Evolutionary conservation across 2,329 filamentous ascomycete species (phyloP).

Genomic region (Trichoderma endophyticum): DNA sequence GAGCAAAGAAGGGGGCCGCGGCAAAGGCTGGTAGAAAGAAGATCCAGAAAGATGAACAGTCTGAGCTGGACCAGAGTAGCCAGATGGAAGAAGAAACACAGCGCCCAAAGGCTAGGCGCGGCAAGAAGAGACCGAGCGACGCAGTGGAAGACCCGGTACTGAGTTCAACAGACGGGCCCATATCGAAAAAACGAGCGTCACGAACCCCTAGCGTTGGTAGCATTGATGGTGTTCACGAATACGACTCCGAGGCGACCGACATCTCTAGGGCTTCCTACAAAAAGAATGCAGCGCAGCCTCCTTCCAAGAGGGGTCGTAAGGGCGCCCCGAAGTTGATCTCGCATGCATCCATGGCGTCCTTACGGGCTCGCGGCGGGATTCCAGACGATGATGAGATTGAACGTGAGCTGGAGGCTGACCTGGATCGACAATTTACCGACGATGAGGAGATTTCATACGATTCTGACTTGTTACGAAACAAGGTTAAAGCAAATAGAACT

Average conservation of each 20-base stretch:
- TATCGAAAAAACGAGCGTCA: constrained; percentile 58
- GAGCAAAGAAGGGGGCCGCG: constrained; percentile 54
- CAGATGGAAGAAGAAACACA: constrained; percentile 21
- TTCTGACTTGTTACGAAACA: constrained; percentile 44
- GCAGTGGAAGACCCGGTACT: constrained; percentile 50
- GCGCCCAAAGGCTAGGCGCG: constrained; percentile 45
- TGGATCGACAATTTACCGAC: constrained; percentile 55
- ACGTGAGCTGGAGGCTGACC: constrained; percentile 61
- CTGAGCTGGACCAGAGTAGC: constrained; percentile 42
- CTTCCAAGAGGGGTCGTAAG: constrained; percentile 34
- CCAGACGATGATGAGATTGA: constrained; percentile 65
- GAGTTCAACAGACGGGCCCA: constrained; percentile 45
- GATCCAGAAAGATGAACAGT: constrained; percentile 51
- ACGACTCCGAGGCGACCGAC: constrained; percentile 43
- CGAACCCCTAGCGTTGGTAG: constrained; percentile 46
- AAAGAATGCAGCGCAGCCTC: constrained; percentile 44
- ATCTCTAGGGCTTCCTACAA: constrained; percentile 29
- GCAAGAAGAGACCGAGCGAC: constrained; percentile 63
- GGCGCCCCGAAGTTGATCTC: constrained; percentile 45
- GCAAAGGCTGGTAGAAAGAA: constrained; percentile 40
- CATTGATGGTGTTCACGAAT: constrained; percentile 39
- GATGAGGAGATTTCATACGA: constrained; percentile 49
- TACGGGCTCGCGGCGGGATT: constrained; percentile 40
- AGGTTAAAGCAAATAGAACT: constrained; percentile 27
- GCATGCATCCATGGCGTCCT: constrained; percentile 49